These are phyloP conservation scores for Ilyonectria mors-panacis DNA, from an alignment of 2,329 filamentous ascomycete genomes.

Conservation along the genomic window DNA sequence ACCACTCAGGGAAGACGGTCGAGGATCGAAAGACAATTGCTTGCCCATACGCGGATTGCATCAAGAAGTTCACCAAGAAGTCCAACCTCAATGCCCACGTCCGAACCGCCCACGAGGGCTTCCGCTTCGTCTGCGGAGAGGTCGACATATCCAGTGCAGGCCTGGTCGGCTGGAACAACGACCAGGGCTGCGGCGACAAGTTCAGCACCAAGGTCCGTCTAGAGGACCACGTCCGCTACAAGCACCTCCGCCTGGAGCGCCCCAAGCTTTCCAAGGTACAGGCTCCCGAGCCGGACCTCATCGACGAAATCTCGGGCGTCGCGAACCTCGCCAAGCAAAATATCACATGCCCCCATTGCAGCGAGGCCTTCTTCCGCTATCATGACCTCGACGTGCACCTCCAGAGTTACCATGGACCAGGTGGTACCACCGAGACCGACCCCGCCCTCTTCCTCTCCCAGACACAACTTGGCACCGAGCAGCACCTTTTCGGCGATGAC, in stretches of 20 bases:
- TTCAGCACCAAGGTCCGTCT: constrained; percentile 85
- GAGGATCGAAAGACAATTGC: constrained; percentile 75
- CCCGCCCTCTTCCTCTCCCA: constrained; percentile 44
- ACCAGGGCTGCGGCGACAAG: constrained; percentile 79
- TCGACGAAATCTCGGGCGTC: constrained; percentile 62
- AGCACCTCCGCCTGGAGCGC: constrained; percentile 77
- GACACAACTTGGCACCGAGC: constrained; percentile 38
- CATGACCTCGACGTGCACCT: constrained; percentile 66
- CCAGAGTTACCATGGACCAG: constrained; percentile 47
- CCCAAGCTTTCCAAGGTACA: constrained; percentile 51
- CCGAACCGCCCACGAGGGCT: constrained; percentile 81
- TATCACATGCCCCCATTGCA: constrained; percentile 63
- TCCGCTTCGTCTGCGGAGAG: constrained; percentile 84
- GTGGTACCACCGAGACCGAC: constrained; percentile 29
- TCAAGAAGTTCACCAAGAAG: constrained; percentile 83
- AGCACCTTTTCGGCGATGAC: constrained; percentile 40
- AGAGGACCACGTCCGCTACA: constrained; percentile 86
- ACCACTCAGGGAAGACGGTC: constrained; percentile 76
- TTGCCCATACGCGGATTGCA: constrained; percentile 79
- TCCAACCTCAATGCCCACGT: constrained; percentile 89
- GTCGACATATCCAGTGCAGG: constrained; percentile 72
- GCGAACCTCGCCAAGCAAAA: constrained; percentile 59
- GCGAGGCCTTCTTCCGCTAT: constrained; percentile 63
- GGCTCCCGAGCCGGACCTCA: constrained; percentile 47
- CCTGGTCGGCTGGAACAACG: constrained; percentile 74